A percentile compares a stretch with the other conserved stretches of the same genome.
Evolutionary conservation across 768 basidiomycete genomes (phyloP).

Genomic region (Leccinum aurantiacum): DNA sequence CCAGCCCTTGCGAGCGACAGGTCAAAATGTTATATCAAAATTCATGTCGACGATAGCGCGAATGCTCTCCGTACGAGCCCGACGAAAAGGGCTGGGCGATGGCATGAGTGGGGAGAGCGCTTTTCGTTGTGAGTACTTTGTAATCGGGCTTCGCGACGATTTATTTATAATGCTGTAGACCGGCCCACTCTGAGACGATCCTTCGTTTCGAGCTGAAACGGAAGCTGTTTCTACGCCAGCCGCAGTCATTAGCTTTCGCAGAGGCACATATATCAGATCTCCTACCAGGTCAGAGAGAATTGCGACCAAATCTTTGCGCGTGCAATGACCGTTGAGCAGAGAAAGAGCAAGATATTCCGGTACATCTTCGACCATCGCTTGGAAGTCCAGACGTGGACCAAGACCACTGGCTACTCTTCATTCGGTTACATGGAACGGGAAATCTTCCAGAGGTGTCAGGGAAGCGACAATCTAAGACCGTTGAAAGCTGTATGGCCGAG

Average conservation of each 20-base stretch:
- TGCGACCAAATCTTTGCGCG: neutral
- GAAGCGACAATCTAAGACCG: neutral
- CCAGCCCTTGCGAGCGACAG: conserved; percentile 18
- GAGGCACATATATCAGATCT: conserved; percentile 20
- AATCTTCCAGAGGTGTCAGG: conserved; percentile 1
- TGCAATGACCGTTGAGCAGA: conserved; percentile 6
- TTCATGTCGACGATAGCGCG: conserved; percentile 19
- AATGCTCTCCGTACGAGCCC: conserved; percentile 12
- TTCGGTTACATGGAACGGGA: conserved; percentile 19
- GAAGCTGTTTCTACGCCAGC: conserved; percentile 6
- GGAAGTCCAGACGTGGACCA: neutral
- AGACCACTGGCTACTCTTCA: conserved; percentile 21
- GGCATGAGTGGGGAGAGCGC: conserved; percentile 23
- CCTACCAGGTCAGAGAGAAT: conserved; percentile 6
- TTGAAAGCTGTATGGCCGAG: conserved; percentile 21
- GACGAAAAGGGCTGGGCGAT: conserved; percentile 19
- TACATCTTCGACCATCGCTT: conserved; percentile 17
- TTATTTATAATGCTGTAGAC: conserved; percentile 5
- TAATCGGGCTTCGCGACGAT: neutral
- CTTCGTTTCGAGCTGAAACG: conserved; percentile 29
- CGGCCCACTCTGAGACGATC: conserved; percentile 15
- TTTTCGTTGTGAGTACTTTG: conserved; percentile 20
- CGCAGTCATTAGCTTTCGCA: conserved; percentile 16
- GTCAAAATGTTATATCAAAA: conserved; percentile 27
- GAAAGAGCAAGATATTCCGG: conserved; percentile 10